Base-by-base conservation (phyloP, 257 asterid species). In the Lithospermum erythrorhizon region DNA sequence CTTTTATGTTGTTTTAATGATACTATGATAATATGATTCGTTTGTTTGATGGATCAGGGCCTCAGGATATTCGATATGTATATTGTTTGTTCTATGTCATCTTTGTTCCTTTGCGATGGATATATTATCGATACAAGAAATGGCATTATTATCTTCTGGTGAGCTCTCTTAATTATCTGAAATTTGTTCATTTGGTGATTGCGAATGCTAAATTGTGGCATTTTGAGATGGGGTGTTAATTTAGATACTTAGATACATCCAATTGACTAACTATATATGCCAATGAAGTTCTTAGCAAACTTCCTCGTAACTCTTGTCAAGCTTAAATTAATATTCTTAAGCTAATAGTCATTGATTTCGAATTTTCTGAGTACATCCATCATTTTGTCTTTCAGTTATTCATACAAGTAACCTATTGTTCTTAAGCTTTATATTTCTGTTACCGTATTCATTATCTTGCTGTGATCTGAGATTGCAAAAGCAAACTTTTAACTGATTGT, bases 131-230 rank as follows among this genome's bases (percentile, higher is more conserved):
- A 61, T 93, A 93, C 82, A 93, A 86, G 82, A 93, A 93, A 73
- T 93, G 96, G 97, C 99, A 93, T 75, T 93, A 93, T 71, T 93
- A 93, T 72, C 99, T 93, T 66, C 72, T 93, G 91, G 99, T 93
- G 73, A 78, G 82, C 68, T 65, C 51, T 58, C 24, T 9, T 30
- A 59, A 32, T 2, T 22, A 27, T 30, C 30, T 8, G 13, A 56
- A 56, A 6, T 14, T 23, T 22, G n/a, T 23, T 56, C 13, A 22
- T 19, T 56, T 17, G 30, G 37, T 53, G 2, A 13, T 2, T 2
- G 21, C 24, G 30, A 22, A 56, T 17, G 18, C 18, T 56, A n/a
- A 35, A 53, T 8, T 19, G 25, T 53, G 11, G 23, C 4, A 9
- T 5, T 52, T 3, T 52, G 22, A 17, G 11, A 52, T 6, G 11